Evolutionary conservation across 2,329 filamentous ascomycete species (phyloP), one percentile per base, ranked within the genome.

Genomic region (Phyllosticta citribraziliensis): DNA sequence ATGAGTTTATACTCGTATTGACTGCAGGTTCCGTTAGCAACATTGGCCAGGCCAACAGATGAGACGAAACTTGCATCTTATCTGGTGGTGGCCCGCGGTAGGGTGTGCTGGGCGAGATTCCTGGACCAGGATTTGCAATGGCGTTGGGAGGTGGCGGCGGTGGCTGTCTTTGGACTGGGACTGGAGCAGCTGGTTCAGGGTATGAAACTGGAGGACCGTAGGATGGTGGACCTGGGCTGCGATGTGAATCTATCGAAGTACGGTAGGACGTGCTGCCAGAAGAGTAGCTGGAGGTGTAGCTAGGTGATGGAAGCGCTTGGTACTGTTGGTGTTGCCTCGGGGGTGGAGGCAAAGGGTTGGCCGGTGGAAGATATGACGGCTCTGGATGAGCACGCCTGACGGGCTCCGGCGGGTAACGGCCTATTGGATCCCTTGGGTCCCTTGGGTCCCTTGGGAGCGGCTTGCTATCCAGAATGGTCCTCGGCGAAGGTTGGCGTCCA

Each of bases 1-100:
- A 73, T 76, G 61, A 89, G 80, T 56, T 74, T 72, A 67, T 79
- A 80, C 60, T 74, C 64, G 50, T 71, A 62, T 40, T 56, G 52
- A 35, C 30, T 72, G 66, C 2, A 55, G 64, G 62, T 52, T 52
- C 61, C 20, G 40, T 58, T 57, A 56, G 54, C 40, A 54, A 53
- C 6, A 27, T 33, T 53, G 35, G 1, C 40, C 40, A 51, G 30
- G 24, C 10, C 27, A 19, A 55, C 20, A 30, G 52, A n/a, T 33
- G 55, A 58, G 52, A 12, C 25, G 20, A n/a, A 57, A 60, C 63
- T 30, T 63, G 63, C 62, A 33, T 57, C 35, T 56, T 61, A 27
- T 62, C 60, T 53, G 19, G 22, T 30, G 58, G 22, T 50, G 63
- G 64, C 25, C 52, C 58, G 19, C 24, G 58, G 50, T 53, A 61